Base-by-base conservation (phyloP, 164 flowering plant genomes). In the Piper longum region DNA sequence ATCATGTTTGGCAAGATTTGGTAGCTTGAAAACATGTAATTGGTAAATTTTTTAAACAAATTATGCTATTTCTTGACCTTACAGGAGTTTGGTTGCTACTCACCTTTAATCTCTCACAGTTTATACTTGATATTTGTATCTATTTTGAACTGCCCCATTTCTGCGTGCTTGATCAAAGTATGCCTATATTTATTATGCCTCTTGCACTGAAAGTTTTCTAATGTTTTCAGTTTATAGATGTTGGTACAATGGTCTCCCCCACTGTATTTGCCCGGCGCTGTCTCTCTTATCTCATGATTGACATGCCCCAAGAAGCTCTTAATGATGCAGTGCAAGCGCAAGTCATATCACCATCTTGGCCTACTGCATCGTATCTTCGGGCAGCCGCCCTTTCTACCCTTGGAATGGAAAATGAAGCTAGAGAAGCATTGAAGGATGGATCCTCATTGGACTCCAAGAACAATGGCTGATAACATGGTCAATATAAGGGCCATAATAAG, bases 261-360 rank as follows among this genome's bases (percentile, higher is more conserved):
- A 91, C 97, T 8, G 83, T 86, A 17, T 86, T 52, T 75, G 93
- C 93, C n/a, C 91, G 97, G 12, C 93, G 97, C n/a, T 79, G 91
- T 62, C 70, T 90, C 8, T 83, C 80, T 5, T 78, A 84, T 73
- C 91, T 90, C 66, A 81, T 91, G 80, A 82, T 68, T 56, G 85
- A 88, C 61, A 77, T 82, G 93, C 87, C 89, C 9, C 79, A 82
- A 39, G 89, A 86, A 80, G 96, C 96, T 52, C 85, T 86, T 2
- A 78, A 77, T 62, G 97, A 88, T 71, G 89, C 97, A 16, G 75
- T 78, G 68, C 96, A 86, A 70, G 96, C 93, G n/a, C 97, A 86
- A 70, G 87, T 83, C 19, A 75, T 86, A 67, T 85, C 89, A 41
- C 88, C 97, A 4, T 73, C 75, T 41, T 91, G 97, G 97, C 80